phyloP scores from a whole-genome alignment of 2,329 filamentous ascomycete genomes.

The Didymella lethalis region DNA sequence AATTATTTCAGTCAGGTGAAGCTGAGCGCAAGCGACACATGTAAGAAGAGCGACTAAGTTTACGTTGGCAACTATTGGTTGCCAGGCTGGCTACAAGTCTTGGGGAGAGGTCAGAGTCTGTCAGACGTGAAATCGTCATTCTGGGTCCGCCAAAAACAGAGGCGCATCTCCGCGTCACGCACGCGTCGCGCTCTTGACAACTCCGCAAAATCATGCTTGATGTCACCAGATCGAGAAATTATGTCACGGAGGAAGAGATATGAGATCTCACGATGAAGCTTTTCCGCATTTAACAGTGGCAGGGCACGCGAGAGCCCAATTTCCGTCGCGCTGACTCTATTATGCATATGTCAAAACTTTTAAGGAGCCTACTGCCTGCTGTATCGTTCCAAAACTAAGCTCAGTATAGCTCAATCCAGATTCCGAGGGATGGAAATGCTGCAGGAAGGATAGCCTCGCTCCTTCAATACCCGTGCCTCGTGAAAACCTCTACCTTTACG shows the following conservation, averaged over 20 bases:
- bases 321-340: neutral
- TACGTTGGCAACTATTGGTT: neutral
- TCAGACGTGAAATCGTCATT: neutral
- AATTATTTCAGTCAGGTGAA: neutral
- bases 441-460: neutral
- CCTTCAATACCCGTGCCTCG: constrained; percentile 8
- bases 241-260: neutral
- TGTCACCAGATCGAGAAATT: neutral
- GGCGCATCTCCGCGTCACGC: neutral
- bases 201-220: neutral
- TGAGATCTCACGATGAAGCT: neutral
- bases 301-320: neutral
- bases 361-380: neutral
- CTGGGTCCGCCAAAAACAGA: neutral
- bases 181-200: neutral
- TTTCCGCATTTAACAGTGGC: neutral
- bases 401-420: neutral
- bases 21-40: neutral
- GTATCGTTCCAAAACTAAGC: neutral
- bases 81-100: neutral
- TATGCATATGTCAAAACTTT: neutral
- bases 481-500: neutral
- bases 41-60: neutral
- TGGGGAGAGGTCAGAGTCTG: no score
- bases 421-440: neutral